Conservation (phyloP, 2,329 filamentous ascomycete genomes). For the Dactylellina drechsleri region DNA sequence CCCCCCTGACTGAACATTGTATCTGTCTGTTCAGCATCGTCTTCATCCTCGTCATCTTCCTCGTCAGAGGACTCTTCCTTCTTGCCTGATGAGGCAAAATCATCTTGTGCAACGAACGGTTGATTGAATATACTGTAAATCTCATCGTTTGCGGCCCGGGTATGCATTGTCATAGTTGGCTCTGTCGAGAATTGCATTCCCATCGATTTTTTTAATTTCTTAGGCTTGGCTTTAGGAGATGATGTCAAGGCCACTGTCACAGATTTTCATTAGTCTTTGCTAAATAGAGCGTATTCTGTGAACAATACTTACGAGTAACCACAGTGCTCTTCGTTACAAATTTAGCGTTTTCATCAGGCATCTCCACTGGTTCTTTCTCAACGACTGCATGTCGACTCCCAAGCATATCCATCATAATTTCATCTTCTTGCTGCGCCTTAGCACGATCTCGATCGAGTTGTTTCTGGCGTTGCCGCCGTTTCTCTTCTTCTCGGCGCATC, state of each 20-base stretch:
- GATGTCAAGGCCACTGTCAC: constrained; percentile 31
- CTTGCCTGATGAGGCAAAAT: constrained; percentile 72
- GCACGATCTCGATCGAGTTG: constrained; percentile 41
- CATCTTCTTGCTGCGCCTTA: constrained; percentile 34
- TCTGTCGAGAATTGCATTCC: constrained; percentile 58
- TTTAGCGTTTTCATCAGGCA: constrained; percentile 61
- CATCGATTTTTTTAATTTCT: constrained; percentile 71
- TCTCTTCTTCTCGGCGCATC: constrained; percentile 60
- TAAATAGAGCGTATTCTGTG: neutral
- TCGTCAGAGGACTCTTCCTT: constrained; percentile 61
- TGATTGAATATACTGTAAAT: constrained; percentile 98
- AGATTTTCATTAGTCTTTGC: neutral
- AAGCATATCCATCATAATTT: constrained; percentile 49
- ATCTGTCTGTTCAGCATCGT: constrained; percentile 60
- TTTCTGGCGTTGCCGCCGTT: constrained; percentile 28
- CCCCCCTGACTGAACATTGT: constrained; percentile 60
- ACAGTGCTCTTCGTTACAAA: constrained; percentile 47
- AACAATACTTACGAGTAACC: constrained; percentile 26
- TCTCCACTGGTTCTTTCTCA: constrained; percentile 35
- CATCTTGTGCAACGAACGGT: constrained; percentile 68
- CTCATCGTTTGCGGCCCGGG: constrained; percentile 92
- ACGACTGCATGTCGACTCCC: constrained; percentile 41
- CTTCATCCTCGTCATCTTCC: constrained; percentile 61
- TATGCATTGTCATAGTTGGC: constrained; percentile 98
- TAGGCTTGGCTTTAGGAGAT: constrained; percentile 70